These are phyloP conservation scores for Suhomyces choctaworum DNA, from an alignment of 1,139 yeast genomes.

Conservation along the genomic window DNA sequence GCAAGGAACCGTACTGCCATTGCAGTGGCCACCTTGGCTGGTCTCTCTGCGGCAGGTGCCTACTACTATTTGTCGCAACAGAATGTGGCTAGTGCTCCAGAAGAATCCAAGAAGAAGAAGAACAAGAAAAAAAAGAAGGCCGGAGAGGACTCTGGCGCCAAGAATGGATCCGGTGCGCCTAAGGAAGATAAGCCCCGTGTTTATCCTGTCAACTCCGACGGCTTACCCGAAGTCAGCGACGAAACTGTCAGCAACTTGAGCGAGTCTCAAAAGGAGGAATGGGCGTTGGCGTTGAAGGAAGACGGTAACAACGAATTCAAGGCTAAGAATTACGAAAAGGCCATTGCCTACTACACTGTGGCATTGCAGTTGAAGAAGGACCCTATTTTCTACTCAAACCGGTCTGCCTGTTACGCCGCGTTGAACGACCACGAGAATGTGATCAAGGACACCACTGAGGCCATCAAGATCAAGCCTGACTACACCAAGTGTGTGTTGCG, in stretches of 20 bases:
- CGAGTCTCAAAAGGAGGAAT: slow-evolving; percentile 58
- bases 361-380: slow-evolving; percentile 77
- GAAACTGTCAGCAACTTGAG: slow-evolving; percentile 49
- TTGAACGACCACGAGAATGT: slow-evolving; percentile 78
- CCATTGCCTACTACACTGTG: slow-evolving; percentile 72
- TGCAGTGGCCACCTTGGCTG: slow-evolving; percentile 59
- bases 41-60: slow-evolving; percentile 63
- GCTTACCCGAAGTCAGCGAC: slow-evolving; percentile 56
- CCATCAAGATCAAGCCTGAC: slow-evolving; percentile 82
- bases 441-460: slow-evolving; percentile 82
- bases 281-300: slow-evolving; percentile 80
- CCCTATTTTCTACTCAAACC: slow-evolving; percentile 88
- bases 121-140: slow-evolving; percentile 41
- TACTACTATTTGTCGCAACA: slow-evolving; percentile 38
- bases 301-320: slow-evolving; percentile 86
- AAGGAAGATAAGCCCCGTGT: slow-evolving; percentile 20
- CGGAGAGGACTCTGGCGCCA: slow-evolving; percentile 18
- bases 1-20: slow-evolving; percentile 61
- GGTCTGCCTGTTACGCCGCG: slow-evolving; percentile 94
- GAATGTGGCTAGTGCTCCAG: slow-evolving; percentile 12
- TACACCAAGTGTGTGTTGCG: slow-evolving; percentile 75
- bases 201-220: slow-evolving; percentile 53
- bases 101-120: slow-evolving; percentile 36
- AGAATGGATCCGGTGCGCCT: slow-evolving; percentile 16
- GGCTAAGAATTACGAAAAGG: slow-evolving; percentile 64